phyloP scores from a whole-genome alignment of 345 rosid species.

The Ailanthus altissimus region DNA sequence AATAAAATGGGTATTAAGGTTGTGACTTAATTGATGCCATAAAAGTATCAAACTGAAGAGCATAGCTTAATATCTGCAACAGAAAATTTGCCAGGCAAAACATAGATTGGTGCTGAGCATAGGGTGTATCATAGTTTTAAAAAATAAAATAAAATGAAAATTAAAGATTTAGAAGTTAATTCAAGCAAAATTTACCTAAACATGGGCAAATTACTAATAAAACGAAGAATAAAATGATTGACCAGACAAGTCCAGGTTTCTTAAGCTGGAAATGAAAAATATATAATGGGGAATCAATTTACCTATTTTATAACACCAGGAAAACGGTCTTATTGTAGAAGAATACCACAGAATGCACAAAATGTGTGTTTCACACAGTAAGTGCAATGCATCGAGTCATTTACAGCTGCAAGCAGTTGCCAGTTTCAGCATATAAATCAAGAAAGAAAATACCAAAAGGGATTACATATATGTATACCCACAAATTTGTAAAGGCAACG shows the following conservation, averaged over 20 bases:
- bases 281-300: background rate
- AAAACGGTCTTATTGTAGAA: background rate
- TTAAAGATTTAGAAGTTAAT: background rate
- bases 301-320: background rate
- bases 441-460: background rate
- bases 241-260: background rate
- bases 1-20: no score
- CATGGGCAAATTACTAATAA: background rate
- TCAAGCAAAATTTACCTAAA: background rate
- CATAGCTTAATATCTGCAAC: no score
- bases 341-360: background rate
- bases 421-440: background rate
- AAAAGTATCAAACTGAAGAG: no score
- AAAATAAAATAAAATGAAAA: background rate
- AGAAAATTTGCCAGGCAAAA: background rate
- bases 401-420: background rate
- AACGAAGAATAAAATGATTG: background rate
- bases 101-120: background rate
- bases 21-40: no score
- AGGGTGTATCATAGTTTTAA: background rate
- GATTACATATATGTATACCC: background rate
- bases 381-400: background rate
- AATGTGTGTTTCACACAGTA: background rate
- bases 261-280: background rate
- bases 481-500: background rate